Conservation (phyloP, 805 yeast genomes). For the Ogataea allantospora region DNA sequence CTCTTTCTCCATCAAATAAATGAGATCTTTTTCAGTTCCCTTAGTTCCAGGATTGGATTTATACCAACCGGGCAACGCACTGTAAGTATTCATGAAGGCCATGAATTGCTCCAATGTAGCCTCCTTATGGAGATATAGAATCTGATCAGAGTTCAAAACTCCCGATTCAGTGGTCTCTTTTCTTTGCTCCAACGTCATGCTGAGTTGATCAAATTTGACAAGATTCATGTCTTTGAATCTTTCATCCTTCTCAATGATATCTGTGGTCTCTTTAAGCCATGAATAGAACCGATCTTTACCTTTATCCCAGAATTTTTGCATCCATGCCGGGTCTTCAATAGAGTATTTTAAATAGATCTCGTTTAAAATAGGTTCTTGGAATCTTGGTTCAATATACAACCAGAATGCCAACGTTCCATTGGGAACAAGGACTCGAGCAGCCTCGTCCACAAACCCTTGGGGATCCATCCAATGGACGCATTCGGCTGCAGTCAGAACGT, state of each 20-base stretch:
- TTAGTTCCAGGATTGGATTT: slow-evolving; percentile 14
- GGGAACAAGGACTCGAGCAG: slow-evolving; percentile 48
- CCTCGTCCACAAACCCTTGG: slow-evolving; percentile 32
- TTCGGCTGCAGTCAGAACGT: slow-evolving; percentile 72
- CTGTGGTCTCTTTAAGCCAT: slow-evolving; percentile 25
- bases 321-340: slow-evolving; percentile 45
- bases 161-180: slow-evolving; percentile 3
- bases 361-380: slow-evolving; percentile 50
- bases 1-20: slow-evolving; percentile 21
- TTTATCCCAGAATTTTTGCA: slow-evolving; percentile 48
- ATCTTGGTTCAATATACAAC: slow-evolving; percentile 71
- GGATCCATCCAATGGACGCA: slow-evolving; percentile 79
- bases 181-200: slow-evolving; percentile 1
- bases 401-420: slow-evolving; percentile 70
- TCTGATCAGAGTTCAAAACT: slow-evolving; percentile 6
- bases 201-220: slow-evolving; percentile 16
- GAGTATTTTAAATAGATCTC: slow-evolving; percentile 48
- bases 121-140: slow-evolving; percentile 20
- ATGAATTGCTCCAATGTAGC: slow-evolving; percentile 22
- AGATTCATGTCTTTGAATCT: slow-evolving; percentile 32
- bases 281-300: slow-evolving; percentile 43
- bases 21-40: slow-evolving; percentile 21
- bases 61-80: slow-evolving; percentile 29
- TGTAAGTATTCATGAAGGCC: slow-evolving; percentile 24
- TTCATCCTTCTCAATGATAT: slow-evolving; percentile 17